Evolutionary conservation across 192 early-diverging fungal genomes (phyloP).

Genomic region (Coemansia sp.): DNA sequence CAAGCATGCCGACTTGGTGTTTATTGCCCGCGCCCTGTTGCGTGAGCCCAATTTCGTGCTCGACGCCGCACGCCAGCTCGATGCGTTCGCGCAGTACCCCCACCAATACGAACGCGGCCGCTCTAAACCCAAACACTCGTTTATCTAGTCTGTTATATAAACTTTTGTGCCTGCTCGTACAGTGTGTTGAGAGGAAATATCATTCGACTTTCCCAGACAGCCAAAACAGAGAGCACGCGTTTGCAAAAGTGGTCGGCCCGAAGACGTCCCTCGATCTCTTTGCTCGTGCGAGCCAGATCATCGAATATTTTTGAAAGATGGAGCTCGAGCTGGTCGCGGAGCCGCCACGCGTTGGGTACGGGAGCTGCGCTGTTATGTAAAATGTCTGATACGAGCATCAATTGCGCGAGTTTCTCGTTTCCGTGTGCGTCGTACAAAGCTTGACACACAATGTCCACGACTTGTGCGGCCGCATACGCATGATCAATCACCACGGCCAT

Average conservation of each 20-base stretch:
- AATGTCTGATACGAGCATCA: slow-evolving; percentile 88
- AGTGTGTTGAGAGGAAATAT: slow-evolving; percentile 65
- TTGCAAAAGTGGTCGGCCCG: slow-evolving; percentile 79
- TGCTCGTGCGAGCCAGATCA: slow-evolving; percentile 67
- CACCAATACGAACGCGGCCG: slow-evolving; percentile 65
- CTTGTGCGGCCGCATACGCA: slow-evolving; percentile 77
- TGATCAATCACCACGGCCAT: slow-evolving; percentile 87
- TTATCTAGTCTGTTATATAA: slow-evolving; percentile 14
- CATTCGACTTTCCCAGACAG: slow-evolving; percentile 89
- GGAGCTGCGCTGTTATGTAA: slow-evolving; percentile 82
- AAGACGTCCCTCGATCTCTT: slow-evolving; percentile 67
- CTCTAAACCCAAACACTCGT: slow-evolving; percentile 25
- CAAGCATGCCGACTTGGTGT: slow-evolving; percentile 71
- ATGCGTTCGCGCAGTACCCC: slow-evolving; percentile 61
- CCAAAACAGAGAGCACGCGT: slow-evolving; percentile 63
- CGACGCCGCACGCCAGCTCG: slow-evolving; percentile 65
- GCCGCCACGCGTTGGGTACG: slow-evolving; percentile 87
- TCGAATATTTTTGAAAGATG: slow-evolving; percentile 65
- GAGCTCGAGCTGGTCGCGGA: slow-evolving; percentile 66
- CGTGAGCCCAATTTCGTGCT: slow-evolving; percentile 69
- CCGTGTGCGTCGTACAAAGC: slow-evolving; percentile 56
- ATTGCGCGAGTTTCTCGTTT: slow-evolving; percentile 68
- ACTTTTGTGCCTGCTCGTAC: slow-evolving; percentile 11
- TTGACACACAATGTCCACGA: slow-evolving; percentile 65
- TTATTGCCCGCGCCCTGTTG: slow-evolving; percentile 70